phyloP scores from a whole-genome alignment of 345 rosid genomes.

The Bretschneidera sinensis region DNA sequence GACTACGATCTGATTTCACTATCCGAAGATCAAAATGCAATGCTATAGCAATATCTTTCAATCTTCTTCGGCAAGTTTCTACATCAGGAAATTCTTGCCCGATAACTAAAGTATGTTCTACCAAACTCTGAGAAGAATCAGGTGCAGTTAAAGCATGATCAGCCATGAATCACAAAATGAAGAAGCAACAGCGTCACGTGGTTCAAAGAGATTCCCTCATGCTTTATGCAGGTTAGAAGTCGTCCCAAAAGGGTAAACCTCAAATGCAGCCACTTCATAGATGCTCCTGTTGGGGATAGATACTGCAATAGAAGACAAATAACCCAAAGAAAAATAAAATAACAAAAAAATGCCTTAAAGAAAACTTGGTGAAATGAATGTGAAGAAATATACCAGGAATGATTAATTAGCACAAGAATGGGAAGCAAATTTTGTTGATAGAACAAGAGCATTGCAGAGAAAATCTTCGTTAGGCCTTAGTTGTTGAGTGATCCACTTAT shows the following conservation, averaged over 20 bases:
- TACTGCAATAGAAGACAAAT: too few relatives aligned
- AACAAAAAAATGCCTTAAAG: background rate
- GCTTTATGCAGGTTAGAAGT: background rate
- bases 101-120: slow-evolving; percentile 48
- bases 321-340: too few relatives aligned
- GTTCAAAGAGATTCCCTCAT: background rate
- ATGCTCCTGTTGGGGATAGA: background rate
- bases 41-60: slow-evolving; percentile 94
- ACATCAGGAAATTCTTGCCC: slow-evolving; percentile 98
- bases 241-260: background rate
- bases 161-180: slow-evolving; percentile 47
- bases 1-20: slow-evolving; percentile 95
- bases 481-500: background rate
- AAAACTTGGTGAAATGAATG: background rate
- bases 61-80: slow-evolving; percentile 90
- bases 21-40: slow-evolving; percentile 94
- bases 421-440: background rate
- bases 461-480: background rate
- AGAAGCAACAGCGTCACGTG: background rate
- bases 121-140: slow-evolving; percentile 34
- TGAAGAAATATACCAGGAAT: background rate
- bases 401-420: background rate
- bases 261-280: background rate
- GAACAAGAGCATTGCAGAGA: background rate
- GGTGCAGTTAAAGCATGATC: slow-evolving; percentile 49